A percentile compares a stretch with the other conserved stretches of the same genome.
These are phyloP conservation scores for Eucalyptus sp. DNA, from an alignment of 345 rosid species.

Conservation along the genomic window DNA sequence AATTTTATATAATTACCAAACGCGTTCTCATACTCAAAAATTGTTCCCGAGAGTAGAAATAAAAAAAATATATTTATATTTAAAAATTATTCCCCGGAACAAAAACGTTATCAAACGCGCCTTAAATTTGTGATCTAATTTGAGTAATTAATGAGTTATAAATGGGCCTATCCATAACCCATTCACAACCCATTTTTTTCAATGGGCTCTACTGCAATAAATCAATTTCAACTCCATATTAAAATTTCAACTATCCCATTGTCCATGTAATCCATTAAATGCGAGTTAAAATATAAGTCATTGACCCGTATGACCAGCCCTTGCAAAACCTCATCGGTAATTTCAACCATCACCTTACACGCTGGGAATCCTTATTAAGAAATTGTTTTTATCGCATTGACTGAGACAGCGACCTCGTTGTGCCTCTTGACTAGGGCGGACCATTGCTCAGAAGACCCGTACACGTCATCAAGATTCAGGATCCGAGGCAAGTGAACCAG, in stretches of 20 bases:
- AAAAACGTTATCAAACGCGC: too few species aligned
- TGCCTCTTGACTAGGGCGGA: background rate
- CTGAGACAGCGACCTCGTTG: background rate
- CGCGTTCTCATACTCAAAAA: too few species aligned
- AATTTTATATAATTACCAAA: too few species aligned
- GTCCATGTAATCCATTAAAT: background rate
- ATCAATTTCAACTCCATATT: background rate
- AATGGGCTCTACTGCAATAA: background rate
- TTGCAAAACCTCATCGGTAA: background rate
- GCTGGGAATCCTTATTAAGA: background rate
- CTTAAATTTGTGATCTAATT: background rate
- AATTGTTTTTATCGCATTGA: background rate
- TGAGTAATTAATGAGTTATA: background rate
- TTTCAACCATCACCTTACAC: background rate
- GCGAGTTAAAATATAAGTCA: too few species aligned
- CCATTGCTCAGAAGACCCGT: background rate
- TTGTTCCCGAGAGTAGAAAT: too few species aligned
- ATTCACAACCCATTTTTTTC: background rate
- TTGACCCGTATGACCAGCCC: too few species aligned
- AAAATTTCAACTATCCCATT: background rate
- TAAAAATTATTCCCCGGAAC: too few species aligned
- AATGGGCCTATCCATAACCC: background rate
- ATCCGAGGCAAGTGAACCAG: background rate
- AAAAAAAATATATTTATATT: too few species aligned
- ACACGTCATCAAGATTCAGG: background rate